These are phyloP conservation scores for Penicillium chermesinum DNA, from an alignment of 495 filamentous ascomycete species.

Conservation along the genomic window DNA sequence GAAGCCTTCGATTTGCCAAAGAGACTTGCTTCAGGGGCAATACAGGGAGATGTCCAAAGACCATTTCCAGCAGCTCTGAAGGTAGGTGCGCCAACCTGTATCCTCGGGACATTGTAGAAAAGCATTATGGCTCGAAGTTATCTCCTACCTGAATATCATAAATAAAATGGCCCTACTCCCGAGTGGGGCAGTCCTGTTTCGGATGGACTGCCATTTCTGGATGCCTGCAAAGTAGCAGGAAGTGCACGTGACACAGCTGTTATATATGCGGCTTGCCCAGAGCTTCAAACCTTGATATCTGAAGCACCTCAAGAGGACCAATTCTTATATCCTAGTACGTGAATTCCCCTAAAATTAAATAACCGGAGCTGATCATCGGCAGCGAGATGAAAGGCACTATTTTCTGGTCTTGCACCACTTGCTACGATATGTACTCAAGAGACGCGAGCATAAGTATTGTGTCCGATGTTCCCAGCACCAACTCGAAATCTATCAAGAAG, in stretches of 20 bases:
- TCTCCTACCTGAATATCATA: too few relatives aligned
- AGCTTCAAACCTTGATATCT: too few relatives aligned
- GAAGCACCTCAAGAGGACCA: too few relatives aligned
- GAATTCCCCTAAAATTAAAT: too few relatives aligned
- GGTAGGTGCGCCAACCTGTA: not conserved
- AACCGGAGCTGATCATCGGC: too few relatives aligned
- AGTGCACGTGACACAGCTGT: too few relatives aligned
- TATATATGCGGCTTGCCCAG: too few relatives aligned
- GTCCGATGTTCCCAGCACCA: not conserved
- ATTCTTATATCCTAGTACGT: too few relatives aligned
- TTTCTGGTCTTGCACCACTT: not conserved
- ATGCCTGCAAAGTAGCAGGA: too few relatives aligned
- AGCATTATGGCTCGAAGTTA: not conserved
- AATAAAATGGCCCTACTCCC: too few relatives aligned
- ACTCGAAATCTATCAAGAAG: not conserved
- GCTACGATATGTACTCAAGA: not conserved
- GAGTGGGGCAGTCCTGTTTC: not conserved
- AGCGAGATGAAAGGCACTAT: not conserved
- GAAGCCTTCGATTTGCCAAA: not conserved
- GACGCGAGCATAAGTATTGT: not conserved
- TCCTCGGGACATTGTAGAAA: not conserved
- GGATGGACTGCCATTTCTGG: too few relatives aligned
- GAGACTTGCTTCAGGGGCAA: not conserved
- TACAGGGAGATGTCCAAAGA: not conserved
- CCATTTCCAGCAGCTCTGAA: not conserved